Evolutionary conservation across 1,284 basidiomycete species (phyloP).

Genomic region (Sanghuangporus weigelae): DNA sequence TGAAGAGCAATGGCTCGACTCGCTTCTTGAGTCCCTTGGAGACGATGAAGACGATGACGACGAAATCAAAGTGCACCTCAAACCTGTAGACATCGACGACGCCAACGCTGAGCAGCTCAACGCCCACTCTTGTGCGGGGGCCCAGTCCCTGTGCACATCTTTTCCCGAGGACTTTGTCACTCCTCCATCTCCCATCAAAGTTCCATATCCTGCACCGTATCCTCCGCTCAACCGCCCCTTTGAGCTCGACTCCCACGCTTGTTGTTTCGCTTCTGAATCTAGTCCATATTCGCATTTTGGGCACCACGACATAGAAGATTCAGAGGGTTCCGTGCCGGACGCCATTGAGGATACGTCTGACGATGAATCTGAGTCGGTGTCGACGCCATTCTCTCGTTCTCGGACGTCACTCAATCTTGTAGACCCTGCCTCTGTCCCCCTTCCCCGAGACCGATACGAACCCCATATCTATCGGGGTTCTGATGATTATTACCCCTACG

Average conservation of each 20-base stretch:
- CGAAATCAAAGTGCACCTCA: conserved; percentile 27
- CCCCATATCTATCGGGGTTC: conserved; percentile 58
- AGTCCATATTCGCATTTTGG: conserved; percentile 55
- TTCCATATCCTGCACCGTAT: conserved; percentile 36
- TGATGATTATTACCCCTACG: conserved; percentile 57
- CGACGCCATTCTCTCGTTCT: conserved; percentile 43
- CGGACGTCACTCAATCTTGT: conserved; percentile 42
- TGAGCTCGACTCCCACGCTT: conserved; percentile 10
- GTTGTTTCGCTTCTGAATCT: conserved; percentile 30
- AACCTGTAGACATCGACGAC: conserved; percentile 33
- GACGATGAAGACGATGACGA: conserved; percentile 53
- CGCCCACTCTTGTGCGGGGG: conserved; percentile 24
- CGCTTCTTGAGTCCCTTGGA: conserved; percentile 62
- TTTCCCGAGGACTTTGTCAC: conserved; percentile 64
- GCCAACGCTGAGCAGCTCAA: conserved; percentile 38
- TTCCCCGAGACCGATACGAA: conserved; percentile 43
- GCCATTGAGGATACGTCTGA: conserved; percentile 78
- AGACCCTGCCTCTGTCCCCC: conserved; percentile 44
- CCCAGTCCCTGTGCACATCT: conserved; percentile 52
- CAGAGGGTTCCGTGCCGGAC: conserved; percentile 53
- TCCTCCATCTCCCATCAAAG: conserved; percentile 55
- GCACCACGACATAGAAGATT: conserved; percentile 53
- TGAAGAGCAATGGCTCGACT: conserved; percentile 76
- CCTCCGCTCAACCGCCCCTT: conserved; percentile 12
- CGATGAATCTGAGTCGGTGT: conserved; percentile 69